Evolutionary conservation across 495 filamentous ascomycete genomes (phyloP), one percentile per base, ranked within the genome.

Genomic region (Penicillium pulvis): DNA sequence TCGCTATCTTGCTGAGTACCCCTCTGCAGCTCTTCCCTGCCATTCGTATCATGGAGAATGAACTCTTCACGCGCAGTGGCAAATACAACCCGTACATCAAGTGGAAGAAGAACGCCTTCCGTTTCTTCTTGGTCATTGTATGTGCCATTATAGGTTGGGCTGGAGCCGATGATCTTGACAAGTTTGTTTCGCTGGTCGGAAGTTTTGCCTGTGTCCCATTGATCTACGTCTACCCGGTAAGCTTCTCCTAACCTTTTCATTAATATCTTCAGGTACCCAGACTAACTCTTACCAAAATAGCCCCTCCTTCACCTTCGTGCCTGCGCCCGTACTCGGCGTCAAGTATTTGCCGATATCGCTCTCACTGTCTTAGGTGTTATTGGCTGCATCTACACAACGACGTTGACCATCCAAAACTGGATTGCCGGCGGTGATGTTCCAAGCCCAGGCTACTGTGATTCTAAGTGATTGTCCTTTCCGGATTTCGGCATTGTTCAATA

Each of bases 151-250:
- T 97, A 60, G 92, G 92, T 1, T 98, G 92, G 92, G 85, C 85
- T 57, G 94, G 94, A 53, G 92, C 94, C 4, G 89, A 90, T 61
- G 88, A 97, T 76, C 79, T 98, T 55, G 94, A 98, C 75, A 97
- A 97, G 72, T 98, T 98, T 69, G 94, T 98, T 19, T 88, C 91
- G 16, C 79, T 98, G 24, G 92, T 98, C 23, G 94, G 94, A 55
- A 96, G 91, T 74, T 98, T 98, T 77, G 94, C 94, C 58, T 98
- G 94, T 74, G 92, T 98, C 67, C 94, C 94, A 30, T 77, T 98
- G 61, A 93, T 98, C 62, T 98, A 97, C 67, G 95, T 98, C 47
- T 98, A 98, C 70, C 95, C 94, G 53, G 92, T 96, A 82, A 77
- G 87, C 82, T 31, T 49, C 48, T 48, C 78, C 42, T 43, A 46